Conservation (phyloP, 805 yeast species). For the Pichia paraexigua region DNA sequence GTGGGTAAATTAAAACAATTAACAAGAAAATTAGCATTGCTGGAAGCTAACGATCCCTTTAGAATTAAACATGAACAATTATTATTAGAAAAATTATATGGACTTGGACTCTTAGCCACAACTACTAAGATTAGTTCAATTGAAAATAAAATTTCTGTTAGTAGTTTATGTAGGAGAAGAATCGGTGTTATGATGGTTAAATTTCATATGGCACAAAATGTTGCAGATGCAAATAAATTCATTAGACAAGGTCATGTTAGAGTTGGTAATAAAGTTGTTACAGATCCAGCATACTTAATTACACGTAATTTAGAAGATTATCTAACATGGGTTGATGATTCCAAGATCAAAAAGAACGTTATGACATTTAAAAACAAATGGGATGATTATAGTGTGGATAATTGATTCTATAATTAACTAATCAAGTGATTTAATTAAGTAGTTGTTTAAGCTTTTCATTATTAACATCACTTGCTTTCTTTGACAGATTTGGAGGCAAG, state of each 20-base stretch:
- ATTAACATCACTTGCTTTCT: constrained; percentile 65
- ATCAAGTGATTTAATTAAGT: constrained; percentile 36
- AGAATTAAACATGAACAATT: constrained; percentile 84
- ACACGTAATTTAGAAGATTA: constrained; percentile 94
- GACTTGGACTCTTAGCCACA: constrained; percentile 85
- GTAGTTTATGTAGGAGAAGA: constrained; percentile 87
- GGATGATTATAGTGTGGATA: constrained; percentile 42
- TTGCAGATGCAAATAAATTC: constrained; percentile 82
- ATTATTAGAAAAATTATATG: constrained; percentile 75
- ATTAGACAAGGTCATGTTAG: constrained; percentile 97
- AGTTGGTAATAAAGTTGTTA: constrained; percentile 91
- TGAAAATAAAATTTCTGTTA: constrained; percentile 86
- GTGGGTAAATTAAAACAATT: constrained; percentile 88
- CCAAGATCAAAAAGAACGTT: constrained; percentile 86
- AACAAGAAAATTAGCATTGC: constrained; percentile 75
- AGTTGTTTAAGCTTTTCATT: constrained; percentile 38
- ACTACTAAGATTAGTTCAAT: constrained; percentile 84
- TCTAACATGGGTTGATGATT: constrained; percentile 94
- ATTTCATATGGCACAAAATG: constrained; percentile 84
- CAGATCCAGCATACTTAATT: constrained; percentile 92
- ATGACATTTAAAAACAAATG: constrained; percentile 76
- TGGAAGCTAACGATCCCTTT: constrained; percentile 82
- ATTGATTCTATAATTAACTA: constrained; percentile 10
- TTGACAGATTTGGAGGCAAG: constrained; percentile 60
- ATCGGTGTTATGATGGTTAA: constrained; percentile 93